Conservation (phyloP, 192 early-diverging fungal genomes). For the Coemansia sp. region DNA sequence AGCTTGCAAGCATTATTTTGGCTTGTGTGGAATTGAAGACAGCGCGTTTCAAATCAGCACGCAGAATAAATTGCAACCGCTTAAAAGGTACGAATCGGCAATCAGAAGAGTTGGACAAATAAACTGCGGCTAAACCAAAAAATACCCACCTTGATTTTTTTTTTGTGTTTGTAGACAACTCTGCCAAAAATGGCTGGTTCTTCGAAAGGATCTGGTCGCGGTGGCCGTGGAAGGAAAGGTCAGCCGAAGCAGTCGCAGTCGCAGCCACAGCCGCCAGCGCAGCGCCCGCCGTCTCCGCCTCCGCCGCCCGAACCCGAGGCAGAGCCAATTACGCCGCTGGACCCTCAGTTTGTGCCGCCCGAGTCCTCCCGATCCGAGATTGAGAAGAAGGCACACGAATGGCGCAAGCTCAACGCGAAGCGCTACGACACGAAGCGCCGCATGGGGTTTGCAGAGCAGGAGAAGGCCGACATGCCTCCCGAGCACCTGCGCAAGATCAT, state of each 20-base stretch:
- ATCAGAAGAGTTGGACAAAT: background rate
- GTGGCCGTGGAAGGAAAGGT: background rate
- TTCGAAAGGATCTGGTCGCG: conserved; percentile 2
- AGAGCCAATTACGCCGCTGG: conserved; percentile 11
- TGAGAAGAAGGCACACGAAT: conserved; percentile 76
- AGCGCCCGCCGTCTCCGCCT: background rate
- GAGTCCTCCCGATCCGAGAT: conserved; percentile 21
- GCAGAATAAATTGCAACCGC: background rate
- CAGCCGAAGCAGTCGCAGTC: background rate
- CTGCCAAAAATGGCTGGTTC: conserved; percentile 3
- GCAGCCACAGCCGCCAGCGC: conserved; percentile 1
- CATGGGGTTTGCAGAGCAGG: conserved; percentile 90
- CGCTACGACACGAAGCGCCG: conserved; percentile 93
- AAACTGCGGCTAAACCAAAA: background rate
- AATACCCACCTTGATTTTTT: background rate
- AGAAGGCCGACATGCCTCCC: conserved; percentile 96
- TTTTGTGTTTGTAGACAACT: background rate
- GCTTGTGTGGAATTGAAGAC: background rate
- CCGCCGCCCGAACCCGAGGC: conserved; percentile 1
- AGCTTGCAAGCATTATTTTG: background rate
- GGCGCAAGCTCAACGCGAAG: conserved; percentile 88
- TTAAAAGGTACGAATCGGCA: background rate
- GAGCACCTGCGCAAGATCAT: conserved; percentile 98
- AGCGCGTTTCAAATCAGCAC: background rate
- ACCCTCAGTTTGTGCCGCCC: conserved; percentile 36